These are phyloP conservation scores for Crithidia fasciculata DNA, from an alignment of 208 protist species.

Conservation along the genomic window DNA sequence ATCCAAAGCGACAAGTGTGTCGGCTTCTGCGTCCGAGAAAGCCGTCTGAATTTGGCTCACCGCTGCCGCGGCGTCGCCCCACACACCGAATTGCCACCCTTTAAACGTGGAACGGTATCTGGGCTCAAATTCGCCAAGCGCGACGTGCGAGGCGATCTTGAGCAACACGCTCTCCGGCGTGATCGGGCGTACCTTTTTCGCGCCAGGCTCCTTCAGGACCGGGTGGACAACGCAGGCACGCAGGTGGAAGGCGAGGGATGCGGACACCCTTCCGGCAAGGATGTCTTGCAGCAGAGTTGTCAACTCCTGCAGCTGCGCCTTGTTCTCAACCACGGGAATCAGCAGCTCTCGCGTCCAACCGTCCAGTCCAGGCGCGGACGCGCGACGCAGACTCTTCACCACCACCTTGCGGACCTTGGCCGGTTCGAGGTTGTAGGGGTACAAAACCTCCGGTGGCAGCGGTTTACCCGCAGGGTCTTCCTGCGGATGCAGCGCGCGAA, in stretches of 20 bases:
- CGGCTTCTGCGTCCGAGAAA: too few species aligned
- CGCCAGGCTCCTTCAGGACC: background rate
- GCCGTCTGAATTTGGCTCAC: too few species aligned
- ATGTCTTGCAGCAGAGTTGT: constrained; percentile 28
- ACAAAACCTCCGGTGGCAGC: too few species aligned
- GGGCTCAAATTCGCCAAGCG: too few species aligned
- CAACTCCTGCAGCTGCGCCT: constrained; percentile 14
- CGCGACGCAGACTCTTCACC: constrained; percentile 17
- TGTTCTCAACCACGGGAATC: constrained; percentile 19
- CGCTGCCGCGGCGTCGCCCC: too few species aligned
- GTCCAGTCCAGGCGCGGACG: constrained; percentile 26
- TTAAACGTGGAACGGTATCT: too few species aligned
- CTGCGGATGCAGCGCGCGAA: constrained; percentile 17
- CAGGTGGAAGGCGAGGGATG: constrained; percentile 16
- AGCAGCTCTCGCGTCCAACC: constrained; percentile 38
- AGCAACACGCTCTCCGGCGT: too few species aligned
- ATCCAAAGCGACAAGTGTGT: too few species aligned
- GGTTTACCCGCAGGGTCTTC: background rate
- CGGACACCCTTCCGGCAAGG: constrained; percentile 15
- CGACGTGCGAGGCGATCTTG: too few species aligned
- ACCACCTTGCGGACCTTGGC: constrained; percentile 9
- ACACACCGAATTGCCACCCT: too few species aligned
- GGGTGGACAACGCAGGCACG: constrained; percentile 15
- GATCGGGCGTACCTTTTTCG: too few species aligned
- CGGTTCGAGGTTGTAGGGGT: background rate